Base-by-base conservation (phyloP, 768 basidiomycete genomes). In the Termitomyces sp. region DNA sequence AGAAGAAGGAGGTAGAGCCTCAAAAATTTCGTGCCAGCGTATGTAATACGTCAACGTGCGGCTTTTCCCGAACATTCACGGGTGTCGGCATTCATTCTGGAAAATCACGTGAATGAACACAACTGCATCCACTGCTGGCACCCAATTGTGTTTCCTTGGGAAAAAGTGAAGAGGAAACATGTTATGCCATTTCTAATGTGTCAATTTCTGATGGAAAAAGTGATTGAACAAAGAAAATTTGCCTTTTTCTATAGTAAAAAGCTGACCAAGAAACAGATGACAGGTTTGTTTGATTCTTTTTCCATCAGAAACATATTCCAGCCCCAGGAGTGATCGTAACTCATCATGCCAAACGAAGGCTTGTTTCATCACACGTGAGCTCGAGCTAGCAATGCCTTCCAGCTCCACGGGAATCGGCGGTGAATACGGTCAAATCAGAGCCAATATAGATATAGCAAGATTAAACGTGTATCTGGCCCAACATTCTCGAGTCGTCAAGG, bases 391-490 rank as follows among this genome's bases (percentile, higher is more conserved):
- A 62, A 69, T 72, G 72, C 59, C 72, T 54, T 52, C 49, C 60
- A 54, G 63, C 16, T 36, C 57, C 24, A 52, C 72, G 45, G 72
- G 81, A 63, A 80, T 85, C 54, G 91, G 90, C 16, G 88, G 88
- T 16, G 89, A 89, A 66, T 85, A 86, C 64, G 91, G 91, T 28
- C 77, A 84, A 51, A 71, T 94, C 12, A 81, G 91, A 47, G 86
- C 91, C 10, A 76, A 69, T 50, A 86, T 94, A 62, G 82, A 92
- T 65, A 66, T 86, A 31, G 75, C 72, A 36, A 81, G 73, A 54
- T 78, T 94, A 55, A 87, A 88, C 62, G 66, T 67, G 24, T 94
- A 90, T 70, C 81, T 98, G 61, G 66, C 73, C 53, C 68, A 73
- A 54, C 72, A 82, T 64, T 83, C 88, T 8, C 71, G 78, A 15